Conservation (phyloP, 192 early-diverging fungal species). For the Podochytrium sp. region DNA sequence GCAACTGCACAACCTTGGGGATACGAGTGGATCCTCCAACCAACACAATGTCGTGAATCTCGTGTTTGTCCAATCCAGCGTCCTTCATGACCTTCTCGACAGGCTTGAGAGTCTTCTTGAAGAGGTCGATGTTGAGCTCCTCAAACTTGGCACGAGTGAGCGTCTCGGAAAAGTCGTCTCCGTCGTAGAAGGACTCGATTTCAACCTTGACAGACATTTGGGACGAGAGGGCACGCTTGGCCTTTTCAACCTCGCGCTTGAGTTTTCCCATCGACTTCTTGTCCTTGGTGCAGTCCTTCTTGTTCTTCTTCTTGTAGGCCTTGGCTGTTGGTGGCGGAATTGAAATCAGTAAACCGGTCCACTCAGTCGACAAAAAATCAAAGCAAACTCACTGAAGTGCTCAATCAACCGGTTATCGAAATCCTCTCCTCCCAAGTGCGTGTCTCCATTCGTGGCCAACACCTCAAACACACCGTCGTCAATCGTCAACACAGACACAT, state of each 20-base stretch:
- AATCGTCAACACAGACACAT: conserved; percentile 95
- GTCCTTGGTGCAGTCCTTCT: conserved; percentile 81
- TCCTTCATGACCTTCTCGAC: conserved; percentile 95
- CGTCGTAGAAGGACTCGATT: conserved; percentile 89
- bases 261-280: conserved; percentile 92
- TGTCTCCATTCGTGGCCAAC: conserved; percentile 94
- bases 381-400: no score
- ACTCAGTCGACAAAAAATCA: no score
- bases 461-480: conserved; percentile 97
- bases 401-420: conserved; percentile 95
- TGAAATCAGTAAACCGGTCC: no score
- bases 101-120: conserved; percentile 91
- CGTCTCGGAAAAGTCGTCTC: conserved; percentile 88
- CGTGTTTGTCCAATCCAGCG: conserved; percentile 78
- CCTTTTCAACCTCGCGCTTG: conserved; percentile 94
- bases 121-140: conserved; percentile 90
- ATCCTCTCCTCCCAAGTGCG: conserved; percentile 97
- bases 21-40: conserved; percentile 99
- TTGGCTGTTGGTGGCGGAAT: no score
- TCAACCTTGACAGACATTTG: conserved; percentile 91
- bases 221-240: conserved; percentile 95
- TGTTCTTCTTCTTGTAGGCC: conserved; percentile 89
- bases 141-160: conserved; percentile 97
- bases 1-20: conserved; percentile 91
- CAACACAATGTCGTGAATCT: conserved; percentile 95